Evolutionary conservation across 176 grass and related monocot genomes (phyloP).

Genomic region (Themeda triandra): DNA sequence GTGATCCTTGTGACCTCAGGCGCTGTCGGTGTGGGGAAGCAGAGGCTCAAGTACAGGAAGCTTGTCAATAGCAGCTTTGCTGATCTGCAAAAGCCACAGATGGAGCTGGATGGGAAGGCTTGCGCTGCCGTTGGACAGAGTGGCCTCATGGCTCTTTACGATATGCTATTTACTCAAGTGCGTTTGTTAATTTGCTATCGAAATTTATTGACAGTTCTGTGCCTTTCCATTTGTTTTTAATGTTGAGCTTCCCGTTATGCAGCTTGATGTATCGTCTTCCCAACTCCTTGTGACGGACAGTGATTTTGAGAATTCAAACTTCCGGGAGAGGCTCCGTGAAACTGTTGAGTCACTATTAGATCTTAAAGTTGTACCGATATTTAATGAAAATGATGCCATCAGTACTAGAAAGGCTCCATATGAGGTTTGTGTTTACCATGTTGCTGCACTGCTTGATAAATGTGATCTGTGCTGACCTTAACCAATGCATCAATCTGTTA

Average conservation of each 20-base stretch:
- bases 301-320: slow-evolving; percentile 85
- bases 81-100: slow-evolving; percentile 92
- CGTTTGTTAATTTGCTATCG: slow-evolving; percentile 25
- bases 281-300: slow-evolving; percentile 95
- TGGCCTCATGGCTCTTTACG: slow-evolving; percentile 92
- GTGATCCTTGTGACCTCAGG: slow-evolving; percentile 94
- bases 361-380: slow-evolving; percentile 85
- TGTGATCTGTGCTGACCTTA: no score
- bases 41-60: slow-evolving; percentile 77
- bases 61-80: slow-evolving; percentile 95
- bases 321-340: slow-evolving; percentile 58
- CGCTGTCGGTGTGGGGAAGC: slow-evolving; percentile 85
- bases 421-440: slow-evolving; percentile 57
- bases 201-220: neutral
- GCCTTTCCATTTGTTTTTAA: slow-evolving; percentile 27
- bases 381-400: slow-evolving; percentile 98
- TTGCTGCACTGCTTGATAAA: neutral
- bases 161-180: slow-evolving; percentile 86
- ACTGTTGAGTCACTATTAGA: slow-evolving; percentile 76
- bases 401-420: slow-evolving; percentile 98
- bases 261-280: slow-evolving; percentile 94
- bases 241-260: slow-evolving; percentile 29
- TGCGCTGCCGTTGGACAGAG: slow-evolving; percentile 93
- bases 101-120: slow-evolving; percentile 90
- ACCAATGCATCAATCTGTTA: neutral